Evolutionary conservation across 2,329 filamentous ascomycete species (phyloP).

Genomic region (Fusarium bulbicola): DNA sequence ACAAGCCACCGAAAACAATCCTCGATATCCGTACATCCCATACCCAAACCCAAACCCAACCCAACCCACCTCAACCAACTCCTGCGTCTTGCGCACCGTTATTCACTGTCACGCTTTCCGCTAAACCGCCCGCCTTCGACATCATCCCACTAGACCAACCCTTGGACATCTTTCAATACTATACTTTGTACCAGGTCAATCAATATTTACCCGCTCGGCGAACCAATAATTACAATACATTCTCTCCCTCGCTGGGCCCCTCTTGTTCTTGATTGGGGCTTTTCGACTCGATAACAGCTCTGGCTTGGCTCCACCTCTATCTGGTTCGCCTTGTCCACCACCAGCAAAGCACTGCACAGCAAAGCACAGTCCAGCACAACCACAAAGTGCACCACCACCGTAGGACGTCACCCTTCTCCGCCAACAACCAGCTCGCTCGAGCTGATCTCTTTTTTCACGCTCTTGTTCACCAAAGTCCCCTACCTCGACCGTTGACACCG

Average conservation of each 20-base stretch:
- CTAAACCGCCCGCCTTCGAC: constrained; percentile 17
- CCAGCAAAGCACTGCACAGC: constrained; percentile 1
- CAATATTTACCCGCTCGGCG: constrained; percentile 3
- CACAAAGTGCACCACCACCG: constrained; percentile 11
- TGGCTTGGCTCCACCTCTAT: constrained; percentile 31
- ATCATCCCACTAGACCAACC: constrained; percentile 2
- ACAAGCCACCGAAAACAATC: constrained; percentile 37
- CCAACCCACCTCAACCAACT: background rate
- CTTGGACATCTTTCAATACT: background rate
- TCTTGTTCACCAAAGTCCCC: background rate
- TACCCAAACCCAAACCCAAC: background rate
- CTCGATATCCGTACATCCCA: constrained; percentile 2
- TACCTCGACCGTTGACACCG: background rate
- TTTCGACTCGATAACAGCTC: constrained; percentile 26
- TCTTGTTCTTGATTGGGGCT: constrained; percentile 17
- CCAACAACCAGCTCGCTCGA: constrained; percentile 6
- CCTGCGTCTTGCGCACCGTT: constrained; percentile 18
- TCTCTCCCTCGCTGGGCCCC: constrained; percentile 13
- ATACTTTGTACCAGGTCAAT: background rate
- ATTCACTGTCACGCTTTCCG: constrained; percentile 13
- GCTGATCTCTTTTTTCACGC: constrained; percentile 17
- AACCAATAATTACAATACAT: constrained; percentile 13
- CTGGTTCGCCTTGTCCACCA: constrained; percentile 29
- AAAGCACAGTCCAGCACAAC: background rate
- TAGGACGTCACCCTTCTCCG: constrained; percentile 30